Base-by-base conservation (phyloP, 805 yeast species). In the Priceomyces carsonii region DNA sequence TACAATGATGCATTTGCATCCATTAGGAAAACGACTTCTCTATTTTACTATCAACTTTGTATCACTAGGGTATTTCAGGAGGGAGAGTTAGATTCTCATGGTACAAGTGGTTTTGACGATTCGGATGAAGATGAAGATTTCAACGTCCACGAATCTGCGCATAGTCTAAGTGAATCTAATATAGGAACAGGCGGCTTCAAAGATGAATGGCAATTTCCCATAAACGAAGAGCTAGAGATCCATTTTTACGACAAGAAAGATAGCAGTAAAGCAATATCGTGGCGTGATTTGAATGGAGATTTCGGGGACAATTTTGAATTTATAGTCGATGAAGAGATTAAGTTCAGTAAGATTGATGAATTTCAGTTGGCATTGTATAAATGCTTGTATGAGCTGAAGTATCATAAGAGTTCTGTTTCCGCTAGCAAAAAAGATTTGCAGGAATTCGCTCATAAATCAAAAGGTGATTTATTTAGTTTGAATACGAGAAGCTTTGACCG, bases 211-310 rank as follows among this genome's bases (percentile, higher is more conserved):
- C 64, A 75, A 10, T 90, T 85, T 49, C 62, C 80, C 20, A 73
- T 93, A 19, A 78, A 77, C 44, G 78, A 77, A 40, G 74, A 74
- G 3, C 63, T 91, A 37, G 63, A 71, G 25, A 66, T 90, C 32
- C 70, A 77, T 39, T 69, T 75, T 38, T 68, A 67, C 38, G 67
- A 74, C 38, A 73, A 74, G 35, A 59, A 66, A 26, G 75, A 77
- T 23, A 85, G 82, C 1, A 63, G 73, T 3, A 62, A 69, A 25
- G 78, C 81, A 2, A 73, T 91, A 18, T 68, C 82, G 0, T 91
- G 98, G 98, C 70, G 64, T 9, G 96, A 93, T 56, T 54, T 79
- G 23, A 80, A 79, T 28, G 96, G 96, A n/a, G 96, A 90, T 50
- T 69, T 72, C 4, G 96, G 88, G 16, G 97, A 90, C 51, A 63